phyloP scores from a whole-genome alignment of 2,329 filamentous ascomycete species.

The Alternaria panax region DNA sequence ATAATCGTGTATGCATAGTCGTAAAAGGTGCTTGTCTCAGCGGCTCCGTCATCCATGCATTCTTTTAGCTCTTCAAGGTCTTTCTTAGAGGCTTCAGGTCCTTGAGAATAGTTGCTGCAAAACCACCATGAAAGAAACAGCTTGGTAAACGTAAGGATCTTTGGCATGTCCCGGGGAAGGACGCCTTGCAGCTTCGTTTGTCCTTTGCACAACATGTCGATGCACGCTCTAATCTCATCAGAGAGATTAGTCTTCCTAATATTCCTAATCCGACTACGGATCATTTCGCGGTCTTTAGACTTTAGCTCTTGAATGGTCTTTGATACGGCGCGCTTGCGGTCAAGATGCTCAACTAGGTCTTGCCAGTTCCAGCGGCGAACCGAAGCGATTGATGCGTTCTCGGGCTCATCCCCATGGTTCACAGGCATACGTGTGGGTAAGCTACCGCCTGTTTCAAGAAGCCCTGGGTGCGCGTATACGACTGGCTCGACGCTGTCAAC shows the following conservation, averaged over 20 bases:
- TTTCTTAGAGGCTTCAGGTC: conserved; percentile 7
- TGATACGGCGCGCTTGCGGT: conserved; percentile 56
- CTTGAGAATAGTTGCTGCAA: conserved; percentile 28
- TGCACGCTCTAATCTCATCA: conserved; percentile 34
- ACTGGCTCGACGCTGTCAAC: conserved; percentile 14
- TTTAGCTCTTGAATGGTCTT: conserved; percentile 50
- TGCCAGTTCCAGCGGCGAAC: conserved; percentile 45
- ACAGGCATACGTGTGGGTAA: background rate
- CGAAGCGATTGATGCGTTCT: conserved; percentile 36
- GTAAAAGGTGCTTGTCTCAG: conserved; percentile 32
- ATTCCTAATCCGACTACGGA: conserved; percentile 29
- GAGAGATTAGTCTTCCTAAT: conserved; percentile 30
- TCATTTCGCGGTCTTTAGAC: conserved; percentile 24
- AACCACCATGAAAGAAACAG: conserved; percentile 49
- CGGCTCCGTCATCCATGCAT: conserved; percentile 17
- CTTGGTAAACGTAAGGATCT: conserved; percentile 35
- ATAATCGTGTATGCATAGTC: conserved; percentile 36
- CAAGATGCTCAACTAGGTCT: conserved; percentile 47
- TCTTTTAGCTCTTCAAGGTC: conserved; percentile 28
- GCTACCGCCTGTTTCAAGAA: background rate
- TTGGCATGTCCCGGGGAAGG: conserved; percentile 31
- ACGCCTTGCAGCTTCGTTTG: conserved; percentile 36
- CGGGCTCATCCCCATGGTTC: conserved; percentile 25
- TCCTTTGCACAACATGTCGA: conserved; percentile 30
- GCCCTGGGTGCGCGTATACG: background rate